These are phyloP conservation scores for Tricholoma terreum DNA, from an alignment of 768 basidiomycete genomes.

Conservation along the genomic window DNA sequence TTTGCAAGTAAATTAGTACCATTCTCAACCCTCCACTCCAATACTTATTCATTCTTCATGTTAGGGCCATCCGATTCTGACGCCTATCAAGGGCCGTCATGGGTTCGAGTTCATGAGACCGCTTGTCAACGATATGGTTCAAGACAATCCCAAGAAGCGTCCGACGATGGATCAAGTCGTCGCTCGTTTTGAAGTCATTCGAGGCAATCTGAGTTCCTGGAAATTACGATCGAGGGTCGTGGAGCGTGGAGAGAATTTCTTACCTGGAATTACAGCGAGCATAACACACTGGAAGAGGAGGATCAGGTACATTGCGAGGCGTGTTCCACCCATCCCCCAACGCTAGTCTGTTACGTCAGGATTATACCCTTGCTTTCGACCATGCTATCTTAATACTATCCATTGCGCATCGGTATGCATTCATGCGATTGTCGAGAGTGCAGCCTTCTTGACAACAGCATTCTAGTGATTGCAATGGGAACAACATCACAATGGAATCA, in stretches of 20 bases:
- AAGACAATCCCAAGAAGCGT: constrained; percentile 29
- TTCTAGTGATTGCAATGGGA: constrained; percentile 11
- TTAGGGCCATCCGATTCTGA: no score
- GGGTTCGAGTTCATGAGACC: constrained; percentile 29
- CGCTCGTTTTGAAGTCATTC: constrained; percentile 26
- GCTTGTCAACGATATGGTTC: constrained; percentile 33
- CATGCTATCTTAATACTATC: no score
- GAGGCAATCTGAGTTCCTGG: constrained; percentile 20
- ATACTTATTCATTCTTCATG: background rate
- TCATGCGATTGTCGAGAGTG: no score
- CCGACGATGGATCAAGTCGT: constrained; percentile 37
- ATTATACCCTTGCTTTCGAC: no score
- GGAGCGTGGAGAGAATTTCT: background rate
- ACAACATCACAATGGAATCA: constrained; percentile 19
- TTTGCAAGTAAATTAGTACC: constrained; percentile 9
- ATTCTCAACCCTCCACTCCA: no score
- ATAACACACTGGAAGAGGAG: background rate
- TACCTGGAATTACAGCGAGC: background rate
- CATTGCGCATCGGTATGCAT: background rate
- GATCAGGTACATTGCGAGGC: background rate
- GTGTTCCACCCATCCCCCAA: background rate
- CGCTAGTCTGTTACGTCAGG: no score
- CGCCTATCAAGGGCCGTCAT: background rate
- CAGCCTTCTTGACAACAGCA: no score
- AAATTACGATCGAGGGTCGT: constrained; percentile 30